A percentile compares a stretch with the other conserved stretches of the same genome.
Conservation (phyloP, 148 eudicot genomes). For the Persicaria tinctoria region DNA sequence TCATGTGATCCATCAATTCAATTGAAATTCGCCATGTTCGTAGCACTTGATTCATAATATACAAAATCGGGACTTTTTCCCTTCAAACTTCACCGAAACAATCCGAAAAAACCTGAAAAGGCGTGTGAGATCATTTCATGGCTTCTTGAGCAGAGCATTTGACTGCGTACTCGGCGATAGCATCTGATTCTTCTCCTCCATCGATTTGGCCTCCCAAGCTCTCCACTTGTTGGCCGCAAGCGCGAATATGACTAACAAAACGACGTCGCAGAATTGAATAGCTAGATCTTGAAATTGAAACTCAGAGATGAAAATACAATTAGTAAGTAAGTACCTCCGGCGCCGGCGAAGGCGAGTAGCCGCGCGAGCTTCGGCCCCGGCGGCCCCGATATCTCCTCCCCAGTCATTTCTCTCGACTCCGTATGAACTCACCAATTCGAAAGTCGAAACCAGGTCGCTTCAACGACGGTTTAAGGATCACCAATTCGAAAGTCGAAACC, state of each 20-base stretch:
- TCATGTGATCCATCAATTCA: not conserved
- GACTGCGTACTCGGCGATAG: conserved; percentile 13
- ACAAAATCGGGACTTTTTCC: not conserved
- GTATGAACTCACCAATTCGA: not conserved
- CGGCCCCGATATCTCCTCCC: conserved; percentile 32
- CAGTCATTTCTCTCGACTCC: conserved; percentile 15
- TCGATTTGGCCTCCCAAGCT: conserved; percentile 21
- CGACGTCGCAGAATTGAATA: not conserved
- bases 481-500: not conserved
- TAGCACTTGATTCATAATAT: not conserved
- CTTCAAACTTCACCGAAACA: not conserved
- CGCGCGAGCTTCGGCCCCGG: conserved; percentile 41
- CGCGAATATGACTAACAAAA: conserved; percentile 21
- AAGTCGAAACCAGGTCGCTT: too few species aligned
- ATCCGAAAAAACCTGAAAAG: not conserved
- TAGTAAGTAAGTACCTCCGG: conserved; percentile 33
- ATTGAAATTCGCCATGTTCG: not conserved
- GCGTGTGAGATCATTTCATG: conserved; percentile 10
- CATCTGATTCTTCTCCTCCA: conserved; percentile 15
- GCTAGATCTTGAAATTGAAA: not conserved
- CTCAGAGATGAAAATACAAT: not conserved
- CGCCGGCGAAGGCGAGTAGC: conserved; percentile 41
- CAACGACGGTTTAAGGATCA: too few species aligned
- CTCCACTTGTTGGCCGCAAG: conserved; percentile 33
- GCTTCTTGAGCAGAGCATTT: conserved; percentile 5